Conservation (phyloP, 1,139 yeast species). For the Citeromyces siamensis region DNA sequence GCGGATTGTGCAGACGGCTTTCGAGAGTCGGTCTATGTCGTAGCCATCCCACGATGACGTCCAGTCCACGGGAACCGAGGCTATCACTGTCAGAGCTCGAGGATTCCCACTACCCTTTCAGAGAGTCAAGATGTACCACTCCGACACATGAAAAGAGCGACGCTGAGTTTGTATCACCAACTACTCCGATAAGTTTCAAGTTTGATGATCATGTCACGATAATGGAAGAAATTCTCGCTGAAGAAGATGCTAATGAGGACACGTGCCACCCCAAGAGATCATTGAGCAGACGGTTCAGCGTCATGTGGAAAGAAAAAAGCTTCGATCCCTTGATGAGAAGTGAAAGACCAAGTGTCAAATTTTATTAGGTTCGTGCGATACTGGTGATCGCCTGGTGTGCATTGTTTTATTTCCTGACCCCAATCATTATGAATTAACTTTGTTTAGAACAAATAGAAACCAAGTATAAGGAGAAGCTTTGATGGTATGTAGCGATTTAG, state of each 20-base stretch:
- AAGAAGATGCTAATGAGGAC: neutral
- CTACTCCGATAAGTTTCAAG: neutral
- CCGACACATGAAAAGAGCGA: no score
- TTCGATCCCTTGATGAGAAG: neutral
- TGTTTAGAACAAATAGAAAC: no score
- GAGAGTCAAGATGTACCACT: neutral
- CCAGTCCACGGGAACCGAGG: neutral
- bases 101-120: neutral
- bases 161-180: neutral
- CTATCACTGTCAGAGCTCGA: slow-evolving; percentile 2
- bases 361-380: neutral
- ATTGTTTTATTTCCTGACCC: no score
- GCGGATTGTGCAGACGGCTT: slow-evolving; percentile 1
- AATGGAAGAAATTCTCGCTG: neutral
- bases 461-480: no score
- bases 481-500: no score
- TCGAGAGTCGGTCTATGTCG: neutral
- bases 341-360: neutral
- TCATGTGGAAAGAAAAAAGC: neutral
- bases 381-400: no score
- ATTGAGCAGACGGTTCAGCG: neutral
- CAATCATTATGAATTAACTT: no score
- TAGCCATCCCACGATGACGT: neutral
- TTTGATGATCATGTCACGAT: neutral
- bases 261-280: neutral